Base-by-base conservation (phyloP, 2,329 filamentous ascomycete species). In the Pyrenophora teres region DNA sequence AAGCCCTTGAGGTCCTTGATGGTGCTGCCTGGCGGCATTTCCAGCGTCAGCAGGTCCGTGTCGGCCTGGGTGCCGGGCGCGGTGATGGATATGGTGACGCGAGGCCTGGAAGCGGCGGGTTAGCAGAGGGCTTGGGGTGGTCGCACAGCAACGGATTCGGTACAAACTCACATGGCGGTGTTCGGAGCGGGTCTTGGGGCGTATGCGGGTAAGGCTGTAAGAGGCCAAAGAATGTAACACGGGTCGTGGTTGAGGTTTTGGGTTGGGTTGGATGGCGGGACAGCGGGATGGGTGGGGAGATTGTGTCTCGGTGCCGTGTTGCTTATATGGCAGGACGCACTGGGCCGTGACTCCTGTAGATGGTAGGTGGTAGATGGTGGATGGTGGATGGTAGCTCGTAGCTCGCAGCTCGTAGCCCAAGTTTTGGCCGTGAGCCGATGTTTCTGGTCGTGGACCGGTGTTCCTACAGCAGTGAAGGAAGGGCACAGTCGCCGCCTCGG, bases 1-100 rank as follows among this genome's bases (percentile, higher is more conserved):
- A 91, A 89, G 70, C 87, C 89, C 75, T 96, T 96, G 61, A 99
- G 83, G 46, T 91, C 87, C 67, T 87, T 87, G 64, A 97, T 77
- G 40, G 90, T 90, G 81, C 94, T 91, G 66, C 90, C 89, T 36
- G 86, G 82, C 55, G 88, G 88, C 61, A 96, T 86, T 65, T 96
- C 91, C 62, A 96, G 83, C 50, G 86, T 87, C 65, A 96, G 81
- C 69, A 96, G 83, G 68, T 91, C 89, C 59, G 87, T 83, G 71
- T 91, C 87, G 52, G 78, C 69, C 62, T 78, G 76, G 70, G 85
- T 80, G 71, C 89, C 85, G 59, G 87, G 85, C 60, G 88, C 88
- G 70, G 88, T 88, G 72, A 96, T 89, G 74, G 85, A 90, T 75
- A 96, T 85, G 45, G 91, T 94, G 77, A 96, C 88, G 75, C 87